Evolutionary conservation across 768 basidiomycete species (phyloP).

Genomic region (Lactifluus hygrophoroides): DNA sequence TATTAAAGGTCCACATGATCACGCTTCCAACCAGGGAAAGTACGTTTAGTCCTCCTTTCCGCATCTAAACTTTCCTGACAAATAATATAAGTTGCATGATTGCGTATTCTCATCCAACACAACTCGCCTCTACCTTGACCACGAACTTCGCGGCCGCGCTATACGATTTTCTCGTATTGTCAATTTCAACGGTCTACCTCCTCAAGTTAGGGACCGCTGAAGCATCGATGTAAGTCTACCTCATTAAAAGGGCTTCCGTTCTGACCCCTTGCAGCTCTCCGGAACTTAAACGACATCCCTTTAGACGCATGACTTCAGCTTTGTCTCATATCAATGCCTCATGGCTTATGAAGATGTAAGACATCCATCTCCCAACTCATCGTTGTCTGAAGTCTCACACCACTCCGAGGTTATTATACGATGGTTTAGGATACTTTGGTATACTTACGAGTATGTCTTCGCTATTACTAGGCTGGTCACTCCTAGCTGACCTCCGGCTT

Average conservation of each 20-base stretch:
- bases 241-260: too few relatives aligned
- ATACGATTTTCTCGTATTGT: slow-evolving; percentile 46
- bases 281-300: too few relatives aligned
- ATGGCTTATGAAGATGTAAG: slow-evolving; percentile 25
- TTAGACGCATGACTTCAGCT: background rate
- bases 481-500: background rate
- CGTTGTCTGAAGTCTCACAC: background rate
- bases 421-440: slow-evolving; percentile 57
- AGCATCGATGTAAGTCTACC: slow-evolving; percentile 24
- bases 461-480: background rate
- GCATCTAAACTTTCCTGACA: background rate
- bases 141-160: slow-evolving; percentile 51
- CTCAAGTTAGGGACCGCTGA: slow-evolving; percentile 34
- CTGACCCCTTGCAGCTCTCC: too few relatives aligned
- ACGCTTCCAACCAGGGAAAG: slow-evolving; percentile 28
- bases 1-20: background rate
- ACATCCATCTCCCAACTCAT: background rate
- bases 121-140: slow-evolving; percentile 39
- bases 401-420: slow-evolving; percentile 51
- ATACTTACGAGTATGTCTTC: slow-evolving; percentile 36
- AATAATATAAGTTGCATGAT: slow-evolving; percentile 37
- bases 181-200: slow-evolving; percentile 45
- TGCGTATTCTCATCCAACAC: slow-evolving; percentile 24
- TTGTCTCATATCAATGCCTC: slow-evolving; percentile 18
- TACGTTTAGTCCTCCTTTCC: slow-evolving; percentile 17